Conservation (phyloP, 2,329 filamentous ascomycete genomes). For the Didymella pinodella region DNA sequence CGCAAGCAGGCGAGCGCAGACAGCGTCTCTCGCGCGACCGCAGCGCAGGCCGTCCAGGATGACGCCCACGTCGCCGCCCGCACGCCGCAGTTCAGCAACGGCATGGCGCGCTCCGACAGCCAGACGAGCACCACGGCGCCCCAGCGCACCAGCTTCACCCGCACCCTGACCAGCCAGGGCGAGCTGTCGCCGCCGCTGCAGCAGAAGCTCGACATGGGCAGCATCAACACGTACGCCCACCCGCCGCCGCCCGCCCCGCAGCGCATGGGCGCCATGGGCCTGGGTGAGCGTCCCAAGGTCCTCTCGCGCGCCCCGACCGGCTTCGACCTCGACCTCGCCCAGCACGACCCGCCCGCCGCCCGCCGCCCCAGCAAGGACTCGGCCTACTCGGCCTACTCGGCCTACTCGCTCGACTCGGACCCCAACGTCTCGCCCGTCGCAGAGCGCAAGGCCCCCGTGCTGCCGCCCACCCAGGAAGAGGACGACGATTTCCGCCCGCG, state of each 20-base stretch:
- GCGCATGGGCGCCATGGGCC: constrained; percentile 46
- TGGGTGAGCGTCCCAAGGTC: constrained; percentile 44
- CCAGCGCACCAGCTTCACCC: constrained; percentile 43
- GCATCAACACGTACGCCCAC: constrained; percentile 44
- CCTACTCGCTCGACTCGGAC: constrained; percentile 39
- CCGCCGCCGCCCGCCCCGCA: constrained; percentile 39
- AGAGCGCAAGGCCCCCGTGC: constrained; percentile 33
- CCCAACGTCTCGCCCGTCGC: constrained; percentile 33
- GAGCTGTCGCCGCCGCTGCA: constrained; percentile 49
- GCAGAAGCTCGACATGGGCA: constrained; percentile 48
- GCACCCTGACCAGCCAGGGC: constrained; percentile 45
- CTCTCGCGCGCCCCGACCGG: constrained; percentile 46
- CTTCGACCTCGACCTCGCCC: constrained; percentile 31
- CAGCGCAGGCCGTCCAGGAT: constrained; percentile 58
- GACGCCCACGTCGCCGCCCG: constrained; percentile 41
- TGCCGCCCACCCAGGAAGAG: constrained; percentile 47
- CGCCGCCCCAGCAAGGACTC: constrained; percentile 45
- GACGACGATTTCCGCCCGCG: constrained; percentile 62
- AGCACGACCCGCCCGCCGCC: constrained; percentile 20
- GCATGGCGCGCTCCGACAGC: constrained; percentile 34
- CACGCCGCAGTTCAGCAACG: constrained; percentile 38
- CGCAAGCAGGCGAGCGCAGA: constrained; percentile 52
- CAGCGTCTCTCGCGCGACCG: constrained; percentile 30
- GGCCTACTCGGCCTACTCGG: constrained; percentile 41
- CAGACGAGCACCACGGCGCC: constrained; percentile 35